Base-by-base conservation (phyloP, 805 yeast genomes). In the Wickerhamomyces xylosicus region DNA sequence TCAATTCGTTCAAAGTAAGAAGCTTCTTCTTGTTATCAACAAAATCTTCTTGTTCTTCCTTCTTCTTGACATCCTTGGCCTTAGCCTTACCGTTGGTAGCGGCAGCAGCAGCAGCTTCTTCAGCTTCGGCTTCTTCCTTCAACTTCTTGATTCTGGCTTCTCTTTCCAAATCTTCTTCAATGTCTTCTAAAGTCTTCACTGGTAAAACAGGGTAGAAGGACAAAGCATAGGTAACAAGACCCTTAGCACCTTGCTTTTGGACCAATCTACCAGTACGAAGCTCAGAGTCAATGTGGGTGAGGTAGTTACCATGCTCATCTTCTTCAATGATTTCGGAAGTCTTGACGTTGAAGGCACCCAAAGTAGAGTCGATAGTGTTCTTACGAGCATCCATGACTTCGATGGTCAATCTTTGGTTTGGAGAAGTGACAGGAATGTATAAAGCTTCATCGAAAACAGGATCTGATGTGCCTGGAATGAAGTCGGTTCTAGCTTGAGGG, bases 351-450 rank as follows among this genome's bases (percentile, higher is more conserved):
- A 85, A 80, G 3, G 80, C 71, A 38, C 99, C 99, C 36, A 92
- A 71, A 4, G 94, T 74, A 52, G 96, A 77, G 60, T 92, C 98
- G 33, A 77, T 74, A n/a, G 81, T 74, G 39, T 64, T 71, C 42
- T 71, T 72, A 62, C 89, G 90, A 27, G 82, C 83, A 62, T 92
- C 97, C 95, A 92, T 84, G 6, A 79, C 94, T 57, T 92, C 97
- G 40, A 92, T 57, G 2, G 89, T 78, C 45, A 92, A 61, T 52
- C 72, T 79, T 59, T 89, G 97, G 55, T 82, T 80, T 19, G 86
- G 76, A 34, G 90, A 81, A 5, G 94, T 74, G 15, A 92, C 74
- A 4, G 96, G 81, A 21, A 85, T 74, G 60, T 85, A 92, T 37
- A 85, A 64, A 2, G 84, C 69, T 57, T 87, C 89, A 56, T 89